phyloP scores from a whole-genome alignment of 129 eudicot genomes.

The Rutidosis leptorrhynchoides region DNA sequence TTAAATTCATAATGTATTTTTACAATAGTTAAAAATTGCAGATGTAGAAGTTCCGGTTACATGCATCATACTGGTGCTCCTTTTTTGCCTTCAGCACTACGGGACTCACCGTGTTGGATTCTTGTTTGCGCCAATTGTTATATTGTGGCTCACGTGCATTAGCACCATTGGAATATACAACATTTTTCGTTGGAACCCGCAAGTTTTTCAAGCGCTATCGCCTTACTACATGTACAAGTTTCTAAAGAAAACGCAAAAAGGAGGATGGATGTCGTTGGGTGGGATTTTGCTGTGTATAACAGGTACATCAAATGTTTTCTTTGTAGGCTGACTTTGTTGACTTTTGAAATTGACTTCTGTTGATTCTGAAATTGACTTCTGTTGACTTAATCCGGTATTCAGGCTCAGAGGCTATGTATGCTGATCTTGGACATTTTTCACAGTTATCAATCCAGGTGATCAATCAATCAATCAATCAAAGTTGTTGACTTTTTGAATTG shows the following conservation, averaged over 20 bases:
- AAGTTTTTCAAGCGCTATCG: constrained; percentile 68
- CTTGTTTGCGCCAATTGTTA: constrained; percentile 71
- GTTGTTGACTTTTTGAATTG: not conserved
- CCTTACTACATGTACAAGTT: constrained; percentile 90
- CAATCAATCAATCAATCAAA: not conserved
- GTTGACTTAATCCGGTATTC: constrained; percentile 12
- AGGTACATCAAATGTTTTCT: constrained; percentile 35
- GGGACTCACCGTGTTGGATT: constrained; percentile 87
- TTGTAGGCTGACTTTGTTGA: not conserved
- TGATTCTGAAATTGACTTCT: not conserved
- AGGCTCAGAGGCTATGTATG: constrained; percentile 96
- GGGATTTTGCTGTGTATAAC: constrained; percentile 80
- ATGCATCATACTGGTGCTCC: constrained; percentile 64
- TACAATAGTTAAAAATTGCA: constrained; percentile 29
- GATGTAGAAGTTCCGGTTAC: constrained; percentile 80
- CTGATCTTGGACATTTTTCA: constrained; percentile 92
- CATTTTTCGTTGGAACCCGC: constrained; percentile 75
- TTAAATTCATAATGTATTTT: too few relatives aligned
- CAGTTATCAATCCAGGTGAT: constrained; percentile 78
- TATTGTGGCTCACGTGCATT: constrained; percentile 76
- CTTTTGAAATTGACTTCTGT: not conserved
- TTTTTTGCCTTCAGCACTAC: constrained; percentile 78
- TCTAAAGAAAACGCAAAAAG: constrained; percentile 65
- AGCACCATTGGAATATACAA: constrained; percentile 82
- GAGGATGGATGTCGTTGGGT: constrained; percentile 96